Percentiles rank a stretch among this genome's conserved stretches.
Evolutionary conservation across 1,139 yeast genomes (phyloP).

Genomic region (Hanseniaspora sp.): DNA sequence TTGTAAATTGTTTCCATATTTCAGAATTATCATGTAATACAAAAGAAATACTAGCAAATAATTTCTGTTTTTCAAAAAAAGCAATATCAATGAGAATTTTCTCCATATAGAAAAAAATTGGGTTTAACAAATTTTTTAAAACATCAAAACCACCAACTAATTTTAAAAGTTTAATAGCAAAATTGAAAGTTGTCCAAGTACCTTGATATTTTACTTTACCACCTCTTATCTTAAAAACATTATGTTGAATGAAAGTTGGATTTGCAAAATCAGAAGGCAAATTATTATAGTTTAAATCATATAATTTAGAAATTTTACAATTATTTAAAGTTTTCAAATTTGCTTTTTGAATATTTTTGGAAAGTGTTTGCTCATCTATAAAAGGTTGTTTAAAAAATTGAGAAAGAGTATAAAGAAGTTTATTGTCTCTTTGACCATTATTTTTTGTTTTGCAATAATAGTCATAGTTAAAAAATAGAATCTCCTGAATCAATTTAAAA

Average conservation of each 20-base stretch:
- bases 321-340: not conserved
- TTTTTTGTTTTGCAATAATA: not conserved
- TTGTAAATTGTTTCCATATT: conserved; percentile 1
- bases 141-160: conserved; percentile 26
- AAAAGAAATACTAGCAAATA: conserved; percentile 17
- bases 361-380: not conserved
- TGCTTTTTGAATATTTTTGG: not conserved
- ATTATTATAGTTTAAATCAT: conserved; percentile 1
- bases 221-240: conserved; percentile 68
- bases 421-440: not conserved
- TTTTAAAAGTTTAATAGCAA: conserved; percentile 58
- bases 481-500: conserved; percentile 10
- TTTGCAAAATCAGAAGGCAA: not conserved
- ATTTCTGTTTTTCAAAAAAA: conserved; percentile 1
- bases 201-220: conserved; percentile 92
- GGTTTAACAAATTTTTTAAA: not conserved
- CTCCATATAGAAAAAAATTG: not conserved
- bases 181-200: conserved; percentile 74
- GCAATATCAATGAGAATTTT: not conserved
- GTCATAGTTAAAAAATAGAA: conserved; percentile 1
- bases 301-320: not conserved
- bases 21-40: not conserved
- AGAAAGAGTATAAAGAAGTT: not conserved
- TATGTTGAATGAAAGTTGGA: conserved; percentile 22
- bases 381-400: conserved; percentile 13